These are phyloP conservation scores for Kodamaea sagamina DNA, from an alignment of 805 yeast species.

Conservation along the genomic window DNA sequence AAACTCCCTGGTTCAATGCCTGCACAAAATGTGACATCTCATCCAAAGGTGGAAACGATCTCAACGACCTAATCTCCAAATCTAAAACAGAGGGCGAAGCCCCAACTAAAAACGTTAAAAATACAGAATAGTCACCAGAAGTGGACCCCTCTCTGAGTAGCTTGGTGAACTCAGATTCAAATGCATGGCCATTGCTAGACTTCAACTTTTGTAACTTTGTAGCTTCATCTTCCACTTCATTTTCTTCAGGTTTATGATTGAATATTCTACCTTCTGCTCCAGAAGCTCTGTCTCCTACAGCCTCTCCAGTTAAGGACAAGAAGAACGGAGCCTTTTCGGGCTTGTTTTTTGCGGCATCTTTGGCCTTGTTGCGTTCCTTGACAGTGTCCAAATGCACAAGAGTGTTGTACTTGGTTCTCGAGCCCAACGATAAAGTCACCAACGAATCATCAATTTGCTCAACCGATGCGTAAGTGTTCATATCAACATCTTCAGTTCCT, in stretches of 20 bases:
- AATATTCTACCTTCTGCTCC: conserved; percentile 41
- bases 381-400: conserved; percentile 80
- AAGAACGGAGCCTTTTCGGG: conserved; percentile 83
- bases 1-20: conserved; percentile 65
- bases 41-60: conserved; percentile 60
- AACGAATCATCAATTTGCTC: conserved; percentile 64
- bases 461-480: conserved; percentile 48
- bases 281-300: conserved; percentile 70
- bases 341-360: conserved; percentile 74
- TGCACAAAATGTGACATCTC: conserved; percentile 67
- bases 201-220: conserved; percentile 35
- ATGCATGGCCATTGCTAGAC: conserved; percentile 42
- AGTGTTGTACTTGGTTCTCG: conserved; percentile 78
- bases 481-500: conserved; percentile 33
- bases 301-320: conserved; percentile 62
- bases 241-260: conserved; percentile 8
- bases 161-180: conserved; percentile 75
- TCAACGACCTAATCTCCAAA: conserved; percentile 81
- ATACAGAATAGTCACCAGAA: conserved; percentile 42
- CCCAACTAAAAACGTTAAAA: conserved; percentile 55
- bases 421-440: conserved; percentile 73
- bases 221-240: conserved; percentile 16
- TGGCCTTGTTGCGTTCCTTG: conserved; percentile 84
- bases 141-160: conserved; percentile 56
- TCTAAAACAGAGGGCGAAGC: conserved; percentile 81